These are phyloP conservation scores for Pistacia integerrima DNA, from an alignment of 345 rosid genomes.

Conservation along the genomic window DNA sequence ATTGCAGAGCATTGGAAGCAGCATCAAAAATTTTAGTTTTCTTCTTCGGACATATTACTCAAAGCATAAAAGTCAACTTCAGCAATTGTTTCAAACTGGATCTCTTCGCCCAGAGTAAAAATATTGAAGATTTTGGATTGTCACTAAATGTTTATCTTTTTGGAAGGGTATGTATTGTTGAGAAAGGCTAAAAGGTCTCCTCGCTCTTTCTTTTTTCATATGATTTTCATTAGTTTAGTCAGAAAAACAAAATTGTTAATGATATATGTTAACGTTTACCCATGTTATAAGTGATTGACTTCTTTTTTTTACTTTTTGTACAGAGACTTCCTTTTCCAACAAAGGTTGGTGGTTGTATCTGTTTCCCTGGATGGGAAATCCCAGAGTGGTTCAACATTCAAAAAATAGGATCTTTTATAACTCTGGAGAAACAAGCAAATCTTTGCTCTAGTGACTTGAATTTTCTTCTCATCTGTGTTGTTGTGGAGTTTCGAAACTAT, in stretches of 20 bases:
- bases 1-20: not conserved
- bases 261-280: no score
- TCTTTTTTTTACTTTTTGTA: not conserved
- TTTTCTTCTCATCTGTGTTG: slow-evolving; percentile 1
- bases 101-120: no score
- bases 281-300: no score
- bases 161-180: no score
- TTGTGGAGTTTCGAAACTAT: not conserved
- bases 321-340: no score
- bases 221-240: not conserved
- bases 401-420: not conserved
- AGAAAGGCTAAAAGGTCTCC: no score
- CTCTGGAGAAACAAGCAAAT: not conserved
- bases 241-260: not conserved
- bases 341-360: not conserved
- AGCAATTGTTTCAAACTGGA: not conserved
- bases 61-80: not conserved
- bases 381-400: not conserved
- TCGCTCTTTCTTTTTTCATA: not conserved
- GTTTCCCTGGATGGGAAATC: slow-evolving; percentile 7
- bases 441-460: not conserved
- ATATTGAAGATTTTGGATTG: no score
- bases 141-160: no score
- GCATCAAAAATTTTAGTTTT: no score
- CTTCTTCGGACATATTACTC: no score